Evolutionary conservation across 2,329 filamentous ascomycete genomes (phyloP).

Genomic region (Verruconis gallopava): DNA sequence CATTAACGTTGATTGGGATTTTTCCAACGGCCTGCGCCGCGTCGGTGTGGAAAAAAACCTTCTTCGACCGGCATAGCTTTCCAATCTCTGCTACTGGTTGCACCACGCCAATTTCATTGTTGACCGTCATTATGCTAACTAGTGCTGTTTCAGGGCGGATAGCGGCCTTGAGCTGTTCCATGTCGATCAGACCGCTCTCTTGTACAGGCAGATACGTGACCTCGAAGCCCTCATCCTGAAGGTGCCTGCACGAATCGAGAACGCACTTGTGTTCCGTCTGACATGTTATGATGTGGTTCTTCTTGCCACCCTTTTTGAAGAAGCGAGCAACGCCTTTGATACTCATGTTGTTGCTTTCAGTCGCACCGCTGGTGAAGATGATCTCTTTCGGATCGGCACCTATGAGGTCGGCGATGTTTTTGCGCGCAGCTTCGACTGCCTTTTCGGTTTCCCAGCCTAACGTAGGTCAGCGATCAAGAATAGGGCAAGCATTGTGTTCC

Average conservation of each 20-base stretch:
- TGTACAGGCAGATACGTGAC: conserved; percentile 94
- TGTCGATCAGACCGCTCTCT: conserved; percentile 68
- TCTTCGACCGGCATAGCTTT: conserved; percentile 76
- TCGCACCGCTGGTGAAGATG: conserved; percentile 95
- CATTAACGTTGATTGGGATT: conserved; percentile 91
- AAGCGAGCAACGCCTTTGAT: conserved; percentile 96
- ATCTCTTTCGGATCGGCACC: conserved; percentile 96
- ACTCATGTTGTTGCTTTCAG: conserved; percentile 99
- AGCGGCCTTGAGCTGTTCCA: conserved; percentile 74
- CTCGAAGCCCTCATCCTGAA: conserved; percentile 93
- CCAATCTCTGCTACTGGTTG: conserved; percentile 92
- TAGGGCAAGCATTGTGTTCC: too few species aligned
- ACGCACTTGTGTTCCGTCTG: conserved; percentile 99
- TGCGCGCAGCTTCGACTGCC: conserved; percentile 75
- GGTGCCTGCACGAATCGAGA: conserved; percentile 87
- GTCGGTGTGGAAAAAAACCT: conserved; percentile 97
- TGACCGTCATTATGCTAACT: conserved; percentile 97
- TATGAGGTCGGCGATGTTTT: conserved; percentile 72
- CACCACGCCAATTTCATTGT: conserved; percentile 99
- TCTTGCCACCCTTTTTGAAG: conserved; percentile 85
- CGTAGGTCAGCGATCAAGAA: too few species aligned
- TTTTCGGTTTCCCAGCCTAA: conserved; percentile 98
- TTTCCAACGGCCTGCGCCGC: conserved; percentile 97
- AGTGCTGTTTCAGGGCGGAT: conserved; percentile 84
- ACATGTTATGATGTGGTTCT: conserved; percentile 94